Evolutionary conservation across 441 rosid species (phyloP).

Genomic region (Viola pubescens): DNA sequence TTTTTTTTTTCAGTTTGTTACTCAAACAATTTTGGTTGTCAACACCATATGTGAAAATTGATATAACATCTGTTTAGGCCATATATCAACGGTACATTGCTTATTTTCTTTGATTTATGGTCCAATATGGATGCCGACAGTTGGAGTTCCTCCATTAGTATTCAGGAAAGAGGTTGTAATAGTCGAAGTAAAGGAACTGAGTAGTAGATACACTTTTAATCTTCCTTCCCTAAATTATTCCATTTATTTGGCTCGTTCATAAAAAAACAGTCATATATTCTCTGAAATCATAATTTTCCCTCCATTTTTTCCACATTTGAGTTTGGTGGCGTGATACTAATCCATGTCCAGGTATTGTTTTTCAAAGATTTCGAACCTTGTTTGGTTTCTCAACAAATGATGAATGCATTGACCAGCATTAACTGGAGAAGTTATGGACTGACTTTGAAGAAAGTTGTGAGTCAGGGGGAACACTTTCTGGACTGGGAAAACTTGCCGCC

Average conservation of each 20-base stretch:
- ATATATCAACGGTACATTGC: background rate
- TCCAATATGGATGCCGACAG: background rate
- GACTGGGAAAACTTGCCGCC: conserved; percentile 66
- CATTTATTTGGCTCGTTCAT: too few species aligned
- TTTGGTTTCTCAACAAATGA: conserved; percentile 36
- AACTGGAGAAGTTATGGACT: conserved; percentile 89
- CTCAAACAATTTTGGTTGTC: too few species aligned
- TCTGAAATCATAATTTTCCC: too few species aligned
- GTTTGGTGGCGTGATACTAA: background rate
- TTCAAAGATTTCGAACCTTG: conserved; percentile 60
- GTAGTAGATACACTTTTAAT: too few species aligned
- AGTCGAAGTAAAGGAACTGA: too few species aligned
- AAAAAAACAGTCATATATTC: too few species aligned
- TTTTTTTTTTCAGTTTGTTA: too few species aligned
- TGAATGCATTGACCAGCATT: conserved; percentile 47
- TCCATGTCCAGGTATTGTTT: conserved; percentile 49
- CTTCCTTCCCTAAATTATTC: too few species aligned
- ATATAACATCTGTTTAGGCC: too few species aligned
- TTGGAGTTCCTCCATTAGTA: background rate
- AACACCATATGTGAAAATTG: too few species aligned
- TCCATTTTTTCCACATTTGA: background rate
- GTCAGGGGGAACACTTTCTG: conserved; percentile 39
- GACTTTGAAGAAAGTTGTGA: conserved; percentile 35
- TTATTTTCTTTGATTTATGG: background rate
- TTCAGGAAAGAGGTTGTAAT: too few species aligned